Evolutionary conservation across 2,329 filamentous ascomycete species (phyloP), one percentile per base, ranked within the genome.

Genomic region (Chaetomiaceae sp.): DNA sequence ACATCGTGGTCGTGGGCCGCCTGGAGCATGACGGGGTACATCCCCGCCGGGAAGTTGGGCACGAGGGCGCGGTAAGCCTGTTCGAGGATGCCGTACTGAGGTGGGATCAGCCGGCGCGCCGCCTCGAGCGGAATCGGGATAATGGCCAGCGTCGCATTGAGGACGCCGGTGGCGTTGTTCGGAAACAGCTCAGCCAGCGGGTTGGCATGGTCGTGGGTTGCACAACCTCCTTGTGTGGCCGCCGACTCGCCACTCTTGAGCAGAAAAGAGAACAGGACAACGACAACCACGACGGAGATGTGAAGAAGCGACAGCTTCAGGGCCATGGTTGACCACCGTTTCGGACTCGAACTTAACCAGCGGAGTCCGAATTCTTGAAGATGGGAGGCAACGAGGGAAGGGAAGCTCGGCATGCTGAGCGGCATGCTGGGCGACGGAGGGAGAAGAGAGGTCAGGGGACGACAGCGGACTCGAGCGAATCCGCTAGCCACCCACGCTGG

Each of bases 1-100:
- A 78, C 65, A 39, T 76, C 73, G 47, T 77, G 74, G 51, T 78
- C 74, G 20, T 72, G 65, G 5, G 70, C 66, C 1, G 70, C 69
- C 54, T 75, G 71, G 6, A 75, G 52, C 45, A 77, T 51, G 33
- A 76, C 70, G 1, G 76, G 76, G 53, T 78, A 80, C 68, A 70
- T 74, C 53, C 68, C 71, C 10, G 58, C 47, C 0, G 75, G 73
- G 29, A 79, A 76, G 4, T 61, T 55, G 1, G 74, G 74, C 4
- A 78, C 62, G 15, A 76, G 57, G 6, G 60, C 54, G 9, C 67
- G 63, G 53, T 74, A 76, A 5, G 71, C 71, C n/a, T 62, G 55
- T 49, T 72, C 73, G 39, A 76, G 61, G 53, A 79, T 78, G 12
- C 58, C 54, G 56, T 72, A 77, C 56, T 72, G 60, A 0, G 66